A percentile compares a stretch with the other conserved stretches of the same genome.
These are phyloP conservation scores for Neoarthrinium moseri DNA, from an alignment of 2,329 filamentous ascomycete genomes.

Conservation along the genomic window DNA sequence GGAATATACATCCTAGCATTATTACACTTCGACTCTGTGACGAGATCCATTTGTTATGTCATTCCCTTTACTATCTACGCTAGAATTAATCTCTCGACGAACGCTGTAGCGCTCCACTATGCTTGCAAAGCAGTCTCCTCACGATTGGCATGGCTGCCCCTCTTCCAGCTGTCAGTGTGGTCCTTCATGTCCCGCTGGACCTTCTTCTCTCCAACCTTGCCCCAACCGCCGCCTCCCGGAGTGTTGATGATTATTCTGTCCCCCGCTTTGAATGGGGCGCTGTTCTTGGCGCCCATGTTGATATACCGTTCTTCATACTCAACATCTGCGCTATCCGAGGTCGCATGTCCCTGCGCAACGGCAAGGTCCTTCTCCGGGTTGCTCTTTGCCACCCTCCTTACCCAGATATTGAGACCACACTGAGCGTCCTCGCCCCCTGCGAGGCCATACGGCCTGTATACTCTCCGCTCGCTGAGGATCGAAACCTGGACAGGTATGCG, in stretches of 20 bases:
- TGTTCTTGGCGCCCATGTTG: constrained; percentile 78
- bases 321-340: constrained; percentile 26
- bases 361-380: constrained; percentile 41
- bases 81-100: too few relatives aligned
- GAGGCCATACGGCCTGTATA: constrained; percentile 76
- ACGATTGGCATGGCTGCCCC: constrained; percentile 55
- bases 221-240: constrained; percentile 80
- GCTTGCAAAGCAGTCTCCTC: constrained; percentile 60
- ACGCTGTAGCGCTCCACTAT: too few relatives aligned
- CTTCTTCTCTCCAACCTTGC: constrained; percentile 56
- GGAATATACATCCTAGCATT: too few relatives aligned
- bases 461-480: constrained; percentile 70
- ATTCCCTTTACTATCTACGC: too few relatives aligned
- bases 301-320: constrained; percentile 62
- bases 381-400: constrained; percentile 65
- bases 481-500: constrained; percentile 68
- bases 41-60: too few relatives aligned
- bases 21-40: too few relatives aligned
- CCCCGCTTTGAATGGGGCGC: constrained; percentile 71
- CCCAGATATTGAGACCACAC: constrained; percentile 85
- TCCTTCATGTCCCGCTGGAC: constrained; percentile 52
- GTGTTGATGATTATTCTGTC: constrained; percentile 77
- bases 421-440: constrained; percentile 77
- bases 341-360: constrained; percentile 14
- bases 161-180: constrained; percentile 50